Percentiles rank a stretch among this genome's conserved stretches.
Conservation (phyloP, 1,139 yeast species). For the Hansenula lynferdii region DNA sequence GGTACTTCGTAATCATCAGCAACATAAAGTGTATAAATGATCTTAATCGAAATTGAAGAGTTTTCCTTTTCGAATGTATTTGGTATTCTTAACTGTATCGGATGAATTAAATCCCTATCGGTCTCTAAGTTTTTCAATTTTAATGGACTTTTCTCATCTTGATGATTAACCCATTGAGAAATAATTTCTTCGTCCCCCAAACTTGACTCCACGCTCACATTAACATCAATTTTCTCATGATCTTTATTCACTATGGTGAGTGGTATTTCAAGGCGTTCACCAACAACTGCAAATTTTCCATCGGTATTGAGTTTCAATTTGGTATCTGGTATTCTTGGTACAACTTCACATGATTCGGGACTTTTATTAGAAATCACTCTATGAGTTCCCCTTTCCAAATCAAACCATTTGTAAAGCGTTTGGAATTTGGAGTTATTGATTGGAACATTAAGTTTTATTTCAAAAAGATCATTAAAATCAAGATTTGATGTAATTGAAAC, state of each 20-base stretch:
- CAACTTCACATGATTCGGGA: constrained; percentile 22
- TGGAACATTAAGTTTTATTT: constrained; percentile 18
- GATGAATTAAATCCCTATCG: constrained; percentile 12
- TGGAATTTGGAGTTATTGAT: constrained; percentile 6
- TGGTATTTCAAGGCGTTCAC: constrained; percentile 22
- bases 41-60: constrained; percentile 1
- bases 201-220: constrained; percentile 11
- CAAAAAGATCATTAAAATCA: constrained; percentile 9
- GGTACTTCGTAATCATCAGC: constrained; percentile 23
- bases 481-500: constrained; percentile 10
- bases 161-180: constrained; percentile 4
- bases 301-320: constrained; percentile 15
- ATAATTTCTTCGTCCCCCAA: constrained; percentile 3
- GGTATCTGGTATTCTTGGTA: constrained; percentile 30
- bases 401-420: constrained; percentile 12
- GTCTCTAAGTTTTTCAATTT: constrained; percentile 15
- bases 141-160: constrained; percentile 4
- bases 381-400: constrained; percentile 2
- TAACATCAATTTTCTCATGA: constrained; percentile 21
- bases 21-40: constrained; percentile 20
- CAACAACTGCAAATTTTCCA: constrained; percentile 21
- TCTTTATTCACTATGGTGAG: constrained; percentile 25
- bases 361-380: constrained; percentile 15
- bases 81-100: constrained; percentile 29
- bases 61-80: constrained; percentile 14